Evolutionary conservation across 441 rosid genomes (phyloP).

Genomic region (Bruguiera hainesii): DNA sequence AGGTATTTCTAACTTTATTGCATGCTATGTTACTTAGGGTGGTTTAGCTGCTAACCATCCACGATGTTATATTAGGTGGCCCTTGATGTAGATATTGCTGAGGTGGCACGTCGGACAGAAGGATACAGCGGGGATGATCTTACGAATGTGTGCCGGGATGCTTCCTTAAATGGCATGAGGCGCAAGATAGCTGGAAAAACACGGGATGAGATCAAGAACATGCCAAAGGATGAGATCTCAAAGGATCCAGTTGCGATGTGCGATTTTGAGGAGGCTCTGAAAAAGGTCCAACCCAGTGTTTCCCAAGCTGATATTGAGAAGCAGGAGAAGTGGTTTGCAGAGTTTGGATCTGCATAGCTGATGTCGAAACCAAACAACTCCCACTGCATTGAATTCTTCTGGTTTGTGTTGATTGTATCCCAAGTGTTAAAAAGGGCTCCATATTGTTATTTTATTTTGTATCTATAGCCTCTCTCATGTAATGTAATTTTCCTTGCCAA

Average conservation of each 20-base stretch:
- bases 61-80: constrained; percentile 53
- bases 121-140: constrained; percentile 99
- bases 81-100: constrained; percentile 80
- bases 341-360: constrained; percentile 77
- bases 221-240: constrained; percentile 96
- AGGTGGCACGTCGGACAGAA: constrained; percentile 84
- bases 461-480: too few relatives aligned
- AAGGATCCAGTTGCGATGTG: constrained; percentile 98
- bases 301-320: constrained; percentile 83
- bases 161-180: constrained; percentile 98
- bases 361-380: too few relatives aligned
- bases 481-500: too few relatives aligned
- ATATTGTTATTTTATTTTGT: too few relatives aligned
- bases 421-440: too few relatives aligned
- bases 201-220: constrained; percentile 95
- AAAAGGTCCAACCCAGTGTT: constrained; percentile 92
- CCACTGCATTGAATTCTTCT: too few relatives aligned
- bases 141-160: constrained; percentile 95
- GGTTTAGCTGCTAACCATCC: neutral
- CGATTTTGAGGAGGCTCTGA: constrained; percentile 93
- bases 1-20: too few relatives aligned
- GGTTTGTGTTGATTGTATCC: too few relatives aligned
- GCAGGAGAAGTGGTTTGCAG: constrained; percentile 95
- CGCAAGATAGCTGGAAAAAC: constrained; percentile 99
- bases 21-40: neutral